A percentile compares a stretch with the other conserved stretches of the same genome.
phyloP scores from a whole-genome alignment of 23 red algal genomes.

The Chondrus crispus region DNA sequence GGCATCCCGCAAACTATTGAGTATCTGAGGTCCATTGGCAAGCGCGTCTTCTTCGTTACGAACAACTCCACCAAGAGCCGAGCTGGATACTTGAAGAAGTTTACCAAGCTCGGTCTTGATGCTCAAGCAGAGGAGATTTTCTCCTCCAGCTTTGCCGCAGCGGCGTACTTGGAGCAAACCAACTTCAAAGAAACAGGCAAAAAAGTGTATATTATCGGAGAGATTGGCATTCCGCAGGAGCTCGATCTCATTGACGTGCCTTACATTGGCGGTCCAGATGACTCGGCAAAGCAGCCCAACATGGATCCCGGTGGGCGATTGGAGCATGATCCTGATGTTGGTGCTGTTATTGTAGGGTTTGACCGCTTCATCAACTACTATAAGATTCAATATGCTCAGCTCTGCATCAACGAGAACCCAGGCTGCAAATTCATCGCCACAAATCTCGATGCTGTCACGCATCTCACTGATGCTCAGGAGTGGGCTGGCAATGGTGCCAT shows the following conservation, averaged over 20 bases:
- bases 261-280: slow-evolving; percentile 81
- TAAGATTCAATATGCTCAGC: slow-evolving; percentile 98
- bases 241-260: slow-evolving; percentile 84
- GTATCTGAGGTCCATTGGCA: slow-evolving; percentile 72
- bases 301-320: slow-evolving; percentile 80
- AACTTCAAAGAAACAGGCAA: slow-evolving; percentile 89
- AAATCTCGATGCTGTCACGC: slow-evolving; percentile 94
- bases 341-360: slow-evolving; percentile 99
- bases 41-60: slow-evolving; percentile 96
- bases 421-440: slow-evolving; percentile 95
- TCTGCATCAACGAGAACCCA: slow-evolving; percentile 93
- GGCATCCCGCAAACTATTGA: slow-evolving; percentile 75
- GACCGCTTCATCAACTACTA: slow-evolving; percentile 99
- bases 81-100: slow-evolving; percentile 91
- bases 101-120: slow-evolving; percentile 85
- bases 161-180: slow-evolving; percentile 91
- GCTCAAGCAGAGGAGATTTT: slow-evolving; percentile 95
- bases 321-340: slow-evolving; percentile 91
- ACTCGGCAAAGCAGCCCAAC: slow-evolving; percentile 84
- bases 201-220: slow-evolving; percentile 96
- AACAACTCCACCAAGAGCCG: slow-evolving; percentile 98
- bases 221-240: slow-evolving; percentile 90
- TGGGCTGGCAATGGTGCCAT: slow-evolving; percentile 99
- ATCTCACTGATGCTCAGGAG: slow-evolving; percentile 98
- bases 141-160: slow-evolving; percentile 95